Evolutionary conservation across 139 green algal species (phyloP).

Genomic region (Volvox africanus): DNA sequence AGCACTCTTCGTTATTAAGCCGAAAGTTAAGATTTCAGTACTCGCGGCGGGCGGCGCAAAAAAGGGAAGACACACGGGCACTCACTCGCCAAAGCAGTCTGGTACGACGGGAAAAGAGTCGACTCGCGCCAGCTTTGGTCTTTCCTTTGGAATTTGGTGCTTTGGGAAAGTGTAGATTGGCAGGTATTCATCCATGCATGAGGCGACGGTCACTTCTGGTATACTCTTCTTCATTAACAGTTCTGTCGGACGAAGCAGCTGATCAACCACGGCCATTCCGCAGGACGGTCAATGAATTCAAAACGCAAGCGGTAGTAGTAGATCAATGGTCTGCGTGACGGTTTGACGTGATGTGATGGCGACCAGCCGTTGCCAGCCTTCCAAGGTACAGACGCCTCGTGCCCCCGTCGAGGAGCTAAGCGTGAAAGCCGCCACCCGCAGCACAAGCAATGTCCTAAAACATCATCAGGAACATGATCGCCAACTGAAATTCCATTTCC

Average conservation of each 20-base stretch:
- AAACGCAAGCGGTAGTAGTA: not conserved
- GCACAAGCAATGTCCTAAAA: conserved; percentile 4
- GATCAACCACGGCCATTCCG: not conserved
- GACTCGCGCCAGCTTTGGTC: not conserved
- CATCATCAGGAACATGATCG: not conserved
- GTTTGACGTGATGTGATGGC: too few relatives aligned
- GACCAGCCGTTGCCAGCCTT: not conserved
- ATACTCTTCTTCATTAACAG: not conserved
- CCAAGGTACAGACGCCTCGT: conserved; percentile 16
- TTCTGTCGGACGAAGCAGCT: not conserved
- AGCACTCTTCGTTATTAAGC: too few relatives aligned
- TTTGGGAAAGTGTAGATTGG: conserved; percentile 16
- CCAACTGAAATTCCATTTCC: too few relatives aligned
- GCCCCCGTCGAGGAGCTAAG: not conserved
- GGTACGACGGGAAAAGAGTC: conserved; percentile 14
- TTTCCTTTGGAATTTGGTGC: not conserved
- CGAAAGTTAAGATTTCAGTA: too few relatives aligned
- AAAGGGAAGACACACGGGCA: too few relatives aligned
- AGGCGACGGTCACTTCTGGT: not conserved
- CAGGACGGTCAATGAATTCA: not conserved
- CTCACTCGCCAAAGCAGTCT: not conserved
- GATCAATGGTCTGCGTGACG: not conserved
- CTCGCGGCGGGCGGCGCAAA: too few relatives aligned
- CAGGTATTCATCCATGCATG: not conserved
- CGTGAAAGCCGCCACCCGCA: not conserved